Percentiles rank a stretch among this genome's conserved stretches.
Conservation (phyloP, 345 rosid genomes). For the Eucalyptus caleyi region DNA sequence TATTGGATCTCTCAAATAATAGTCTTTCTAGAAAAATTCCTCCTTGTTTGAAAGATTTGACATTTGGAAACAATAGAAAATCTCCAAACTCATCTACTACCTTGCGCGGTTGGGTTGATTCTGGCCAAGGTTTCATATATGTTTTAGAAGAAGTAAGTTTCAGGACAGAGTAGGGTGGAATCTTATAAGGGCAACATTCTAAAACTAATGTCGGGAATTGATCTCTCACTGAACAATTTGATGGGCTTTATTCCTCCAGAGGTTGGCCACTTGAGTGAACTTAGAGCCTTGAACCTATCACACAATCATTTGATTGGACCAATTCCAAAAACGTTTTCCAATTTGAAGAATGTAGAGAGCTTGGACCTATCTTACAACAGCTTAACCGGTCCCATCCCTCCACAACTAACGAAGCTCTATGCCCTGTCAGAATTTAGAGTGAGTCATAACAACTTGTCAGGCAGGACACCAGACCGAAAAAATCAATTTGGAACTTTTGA, state of each 20-base stretch:
- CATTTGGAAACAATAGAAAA: no score
- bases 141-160: background rate
- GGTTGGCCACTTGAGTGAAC: conserved; percentile 1
- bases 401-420: background rate
- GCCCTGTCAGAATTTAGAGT: background rate
- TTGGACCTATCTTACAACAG: background rate
- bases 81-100: fast-evolving
- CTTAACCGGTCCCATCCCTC: background rate
- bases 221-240: conserved; percentile 19
- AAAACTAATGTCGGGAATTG: conserved; percentile 1
- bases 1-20: background rate
- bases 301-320: background rate
- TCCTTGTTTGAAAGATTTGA: background rate
- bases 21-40: background rate
- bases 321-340: background rate
- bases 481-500: no score
- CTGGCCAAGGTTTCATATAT: fast-evolving
- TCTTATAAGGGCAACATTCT: background rate
- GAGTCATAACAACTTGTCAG: conserved; percentile 6
- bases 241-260: conserved; percentile 8
- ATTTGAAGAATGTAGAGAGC: background rate
- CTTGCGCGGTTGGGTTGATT: fast-evolving
- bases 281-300: conserved; percentile 10
- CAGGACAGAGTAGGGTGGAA: background rate
- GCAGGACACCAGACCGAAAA: background rate